Conservation (phyloP, 805 yeast species). For the Metschnikowia shivogae region DNA sequence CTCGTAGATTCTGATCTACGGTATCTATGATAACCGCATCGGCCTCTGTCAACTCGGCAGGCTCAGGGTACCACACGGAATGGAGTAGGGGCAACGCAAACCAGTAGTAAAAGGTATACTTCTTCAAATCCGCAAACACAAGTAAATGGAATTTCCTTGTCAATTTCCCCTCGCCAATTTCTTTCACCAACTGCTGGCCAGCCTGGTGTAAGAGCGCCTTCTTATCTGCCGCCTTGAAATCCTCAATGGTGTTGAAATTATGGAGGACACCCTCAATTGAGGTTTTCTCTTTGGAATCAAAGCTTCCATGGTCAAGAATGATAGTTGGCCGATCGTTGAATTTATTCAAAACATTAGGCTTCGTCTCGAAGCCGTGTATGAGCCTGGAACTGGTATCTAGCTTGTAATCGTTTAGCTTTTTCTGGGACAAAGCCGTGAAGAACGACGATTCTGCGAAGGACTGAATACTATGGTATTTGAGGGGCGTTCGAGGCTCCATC, state of each 20-base stretch:
- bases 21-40: background rate
- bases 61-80: slow-evolving; percentile 44
- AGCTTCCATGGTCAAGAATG: slow-evolving; percentile 33
- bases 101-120: slow-evolving; percentile 88
- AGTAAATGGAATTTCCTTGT: slow-evolving; percentile 39
- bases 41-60: background rate
- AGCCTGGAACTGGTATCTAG: slow-evolving; percentile 47
- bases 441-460: slow-evolving; percentile 86
- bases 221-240: slow-evolving; percentile 71
- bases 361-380: slow-evolving; percentile 42
- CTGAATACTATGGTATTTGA: slow-evolving; percentile 48
- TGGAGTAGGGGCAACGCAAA: slow-evolving; percentile 68
- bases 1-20: background rate
- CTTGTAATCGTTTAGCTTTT: slow-evolving; percentile 71
- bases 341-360: slow-evolving; percentile 31
- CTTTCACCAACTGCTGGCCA: slow-evolving; percentile 23
- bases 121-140: slow-evolving; percentile 84
- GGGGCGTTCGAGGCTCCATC: slow-evolving; percentile 4
- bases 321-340: slow-evolving; percentile 34
- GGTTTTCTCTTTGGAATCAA: slow-evolving; percentile 16
- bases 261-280: slow-evolving; percentile 31
- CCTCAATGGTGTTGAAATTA: slow-evolving; percentile 82
- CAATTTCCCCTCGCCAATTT: slow-evolving; percentile 21
- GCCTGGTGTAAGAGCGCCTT: slow-evolving; percentile 45
- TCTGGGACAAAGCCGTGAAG: slow-evolving; percentile 67